A percentile compares a stretch with the other conserved stretches of the same genome.
phyloP scores from a whole-genome alignment of 495 filamentous ascomycete species.

The Cercophora sp. region DNA sequence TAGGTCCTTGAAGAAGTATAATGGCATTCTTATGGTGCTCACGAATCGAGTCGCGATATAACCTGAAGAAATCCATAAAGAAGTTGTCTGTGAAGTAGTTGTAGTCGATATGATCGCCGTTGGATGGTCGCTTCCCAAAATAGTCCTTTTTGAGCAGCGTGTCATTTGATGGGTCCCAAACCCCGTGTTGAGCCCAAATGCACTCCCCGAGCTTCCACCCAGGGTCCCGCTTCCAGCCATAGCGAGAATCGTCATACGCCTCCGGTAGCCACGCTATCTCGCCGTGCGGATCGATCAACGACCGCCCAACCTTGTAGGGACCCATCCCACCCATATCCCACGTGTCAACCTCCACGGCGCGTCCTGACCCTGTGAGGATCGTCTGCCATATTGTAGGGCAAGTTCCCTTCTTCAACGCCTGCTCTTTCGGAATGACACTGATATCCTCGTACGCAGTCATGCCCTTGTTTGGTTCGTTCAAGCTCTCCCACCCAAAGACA shows the following conservation, averaged over 20 bases:
- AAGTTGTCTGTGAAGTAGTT: constrained; percentile 83
- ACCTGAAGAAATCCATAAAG: constrained; percentile 81
- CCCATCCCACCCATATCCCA: constrained; percentile 94
- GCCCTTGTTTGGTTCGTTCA: constrained; percentile 93
- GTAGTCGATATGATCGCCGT: constrained; percentile 69
- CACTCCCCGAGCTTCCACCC: constrained; percentile 91
- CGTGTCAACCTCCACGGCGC: constrained; percentile 81
- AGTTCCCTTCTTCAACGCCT: constrained; percentile 88
- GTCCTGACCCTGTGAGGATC: constrained; percentile 82
- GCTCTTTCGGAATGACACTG: constrained; percentile 75
- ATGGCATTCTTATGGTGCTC: constrained; percentile 73
- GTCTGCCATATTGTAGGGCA: constrained; percentile 94
- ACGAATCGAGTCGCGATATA: constrained; percentile 68
- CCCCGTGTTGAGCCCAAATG: constrained; percentile 92
- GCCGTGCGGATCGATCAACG: constrained; percentile 84
- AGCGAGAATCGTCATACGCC: constrained; percentile 77
- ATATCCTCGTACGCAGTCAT: constrained; percentile 84
- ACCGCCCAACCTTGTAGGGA: constrained; percentile 79
- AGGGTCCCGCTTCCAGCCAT: constrained; percentile 85
- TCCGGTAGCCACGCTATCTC: constrained; percentile 76
- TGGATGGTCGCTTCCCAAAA: constrained; percentile 71
- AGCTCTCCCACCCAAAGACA: constrained; percentile 90
- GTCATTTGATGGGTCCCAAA: constrained; percentile 84
- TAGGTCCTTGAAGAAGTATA: constrained; percentile 86
- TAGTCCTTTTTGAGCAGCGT: constrained; percentile 80